Conservation (phyloP, 1,284 basidiomycete species). For the Austropuccinia psidii region DNA sequence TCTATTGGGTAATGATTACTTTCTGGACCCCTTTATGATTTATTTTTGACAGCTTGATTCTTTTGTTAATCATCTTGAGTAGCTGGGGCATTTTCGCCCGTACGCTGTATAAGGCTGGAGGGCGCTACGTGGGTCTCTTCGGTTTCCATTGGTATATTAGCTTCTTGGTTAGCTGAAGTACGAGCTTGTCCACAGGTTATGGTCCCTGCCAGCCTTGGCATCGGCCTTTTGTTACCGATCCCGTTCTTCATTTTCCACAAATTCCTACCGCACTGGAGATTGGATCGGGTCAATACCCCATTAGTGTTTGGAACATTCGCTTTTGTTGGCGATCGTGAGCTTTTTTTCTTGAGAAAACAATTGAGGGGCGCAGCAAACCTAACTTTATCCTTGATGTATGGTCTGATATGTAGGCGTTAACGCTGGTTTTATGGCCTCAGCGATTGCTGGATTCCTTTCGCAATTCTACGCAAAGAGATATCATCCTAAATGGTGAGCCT, state of each 20-base stretch:
- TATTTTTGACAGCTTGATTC: neutral
- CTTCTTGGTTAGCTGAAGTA: neutral
- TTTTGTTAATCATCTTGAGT: neutral
- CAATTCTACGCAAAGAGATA: constrained; percentile 35
- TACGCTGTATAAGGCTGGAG: constrained; percentile 24
- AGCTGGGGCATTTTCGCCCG: constrained; percentile 35
- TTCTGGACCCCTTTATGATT: neutral
- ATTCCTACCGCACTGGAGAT: neutral
- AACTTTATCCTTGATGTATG: neutral
- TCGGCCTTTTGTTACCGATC: constrained; percentile 22
- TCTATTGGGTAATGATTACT: constrained; percentile 10
- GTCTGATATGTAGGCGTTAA: constrained; percentile 4
- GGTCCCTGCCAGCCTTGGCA: constrained; percentile 10
- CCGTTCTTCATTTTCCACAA: constrained; percentile 12
- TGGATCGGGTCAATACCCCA: constrained; percentile 28
- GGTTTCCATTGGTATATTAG: neutral
- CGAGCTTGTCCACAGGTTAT: neutral
- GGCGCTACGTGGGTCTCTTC: constrained; percentile 16
- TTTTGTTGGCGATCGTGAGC: constrained; percentile 19
- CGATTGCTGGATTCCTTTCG: constrained; percentile 16
- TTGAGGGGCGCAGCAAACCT: neutral
- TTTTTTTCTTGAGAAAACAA: neutral
- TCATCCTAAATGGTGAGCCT: constrained; percentile 20
- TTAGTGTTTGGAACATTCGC: constrained; percentile 30
- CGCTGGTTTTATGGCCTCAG: constrained; percentile 13